Evolutionary conservation across 2,329 filamentous ascomycete species (phyloP), one percentile per base, ranked within the genome.

Genomic region (Diaporthe sp.): DNA sequence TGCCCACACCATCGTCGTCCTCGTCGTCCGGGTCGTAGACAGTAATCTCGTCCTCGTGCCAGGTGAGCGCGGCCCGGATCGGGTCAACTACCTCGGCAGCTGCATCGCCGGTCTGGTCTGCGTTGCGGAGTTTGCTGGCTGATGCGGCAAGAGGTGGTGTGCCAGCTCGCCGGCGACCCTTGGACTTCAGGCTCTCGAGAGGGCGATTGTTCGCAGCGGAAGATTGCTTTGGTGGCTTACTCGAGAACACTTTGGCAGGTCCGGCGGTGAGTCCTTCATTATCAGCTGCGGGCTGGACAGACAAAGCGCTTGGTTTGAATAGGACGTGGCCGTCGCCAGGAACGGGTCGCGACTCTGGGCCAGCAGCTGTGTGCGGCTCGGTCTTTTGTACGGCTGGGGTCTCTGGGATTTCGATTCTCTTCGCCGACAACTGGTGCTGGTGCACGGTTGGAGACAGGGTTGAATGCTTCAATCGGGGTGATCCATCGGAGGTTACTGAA

Each of bases 31-130:
- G 90, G 78, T 92, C 89, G 81, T 93, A 92, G 39, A 92, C 86
- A 2, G 92, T 93, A 76, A 93, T 93, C 80, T 93, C 92, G 78
- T 93, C 89, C 78, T 92, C 90, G 79, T 91, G 91, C 92, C 92
- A 93, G 2, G 92, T 93, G 71, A 93, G 84, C 3, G 90, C 87
- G 9, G 91, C 90, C 49, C 90, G 87, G 13, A 91, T 80, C 0
- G 90, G 89, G 73, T 91, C 90, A 71, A 86, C 83, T 39, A 90
- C 82, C 57, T 82, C 73, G 17, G 81, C 79, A 17, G 84, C 85
- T 12, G 84, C 82, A 12, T 85, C 83, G 22, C 77, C 77, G 42
- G 79, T 80, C n/a, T 77, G 76, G 28, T 79, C 81, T 31, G 75
- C 76, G 25, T 79, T 76, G 13, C 76, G 34, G 25, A 62, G 74